Evolutionary conservation across 148 eudicot genomes (phyloP).

Genomic region (Amaranthus cruentus): DNA sequence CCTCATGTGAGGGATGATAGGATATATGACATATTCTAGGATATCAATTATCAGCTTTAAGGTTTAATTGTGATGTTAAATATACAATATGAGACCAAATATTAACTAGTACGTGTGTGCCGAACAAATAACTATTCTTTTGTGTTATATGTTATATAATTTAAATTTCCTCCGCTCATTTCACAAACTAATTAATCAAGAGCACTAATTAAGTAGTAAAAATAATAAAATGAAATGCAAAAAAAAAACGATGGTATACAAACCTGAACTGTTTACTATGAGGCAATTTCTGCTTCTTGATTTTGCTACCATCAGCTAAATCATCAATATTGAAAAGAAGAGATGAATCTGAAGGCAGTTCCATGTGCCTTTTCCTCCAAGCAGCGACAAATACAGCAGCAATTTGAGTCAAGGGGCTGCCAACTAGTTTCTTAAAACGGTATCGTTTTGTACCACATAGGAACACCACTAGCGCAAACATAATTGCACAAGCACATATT

Average conservation of each 20-base stretch:
- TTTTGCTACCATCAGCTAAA: conserved; percentile 22
- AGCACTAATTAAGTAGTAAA: background rate
- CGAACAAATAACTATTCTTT: too few relatives aligned
- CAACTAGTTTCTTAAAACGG: conserved; percentile 43
- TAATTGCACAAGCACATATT: conserved; percentile 36
- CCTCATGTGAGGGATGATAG: too few relatives aligned
- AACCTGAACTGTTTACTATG: conserved; percentile 75
- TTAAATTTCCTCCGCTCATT: too few relatives aligned
- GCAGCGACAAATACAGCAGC: conserved; percentile 41
- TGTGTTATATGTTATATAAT: too few relatives aligned
- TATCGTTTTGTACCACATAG: conserved; percentile 34
- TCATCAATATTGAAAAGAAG: conserved; percentile 30
- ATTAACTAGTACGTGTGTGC: too few relatives aligned
- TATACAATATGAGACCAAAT: too few relatives aligned
- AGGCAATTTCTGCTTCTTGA: conserved; percentile 58
- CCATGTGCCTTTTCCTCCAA: conserved; percentile 33
- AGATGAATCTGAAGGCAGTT: conserved; percentile 34
- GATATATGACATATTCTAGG: too few relatives aligned
- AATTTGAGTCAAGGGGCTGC: conserved; percentile 45
- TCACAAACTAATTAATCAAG: too few relatives aligned
- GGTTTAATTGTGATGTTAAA: too few relatives aligned
- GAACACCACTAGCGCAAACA: conserved; percentile 29
- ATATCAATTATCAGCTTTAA: too few relatives aligned
- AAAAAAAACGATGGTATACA: conserved; percentile 16
- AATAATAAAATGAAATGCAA: background rate